Conservation (phyloP, 192 early-diverging fungal species). For the Entrophospora sp. region DNA sequence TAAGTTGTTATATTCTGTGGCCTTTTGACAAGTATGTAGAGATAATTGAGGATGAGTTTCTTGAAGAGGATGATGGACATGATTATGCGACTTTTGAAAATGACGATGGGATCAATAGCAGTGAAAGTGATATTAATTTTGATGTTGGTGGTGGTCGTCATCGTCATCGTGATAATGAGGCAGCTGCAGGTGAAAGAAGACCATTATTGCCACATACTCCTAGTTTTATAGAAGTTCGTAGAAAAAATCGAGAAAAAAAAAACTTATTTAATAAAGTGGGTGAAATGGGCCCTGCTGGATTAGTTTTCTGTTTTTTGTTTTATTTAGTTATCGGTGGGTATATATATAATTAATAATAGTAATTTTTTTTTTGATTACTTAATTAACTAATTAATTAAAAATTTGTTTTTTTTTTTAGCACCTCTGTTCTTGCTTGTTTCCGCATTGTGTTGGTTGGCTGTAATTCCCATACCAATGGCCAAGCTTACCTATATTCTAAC, state of each 20-base stretch:
- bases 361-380: not conserved
- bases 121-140: not conserved
- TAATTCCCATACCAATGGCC: conserved; percentile 92
- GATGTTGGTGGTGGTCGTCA: conserved; percentile 10
- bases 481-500: conserved; percentile 77
- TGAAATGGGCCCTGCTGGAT: conserved; percentile 34
- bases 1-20: conserved; percentile 86
- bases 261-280: conserved; percentile 18
- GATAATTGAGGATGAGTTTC: conserved; percentile 22
- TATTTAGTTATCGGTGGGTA: conserved; percentile 38
- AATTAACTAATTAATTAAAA: conserved; percentile 7
- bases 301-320: conserved; percentile 40
- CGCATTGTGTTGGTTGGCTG: conserved; percentile 72
- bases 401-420: conserved; percentile 37
- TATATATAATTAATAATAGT: not conserved
- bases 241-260: conserved; percentile 20
- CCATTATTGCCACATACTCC: conserved; percentile 28
- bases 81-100: not conserved
- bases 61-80: not conserved
- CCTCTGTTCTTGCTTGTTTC: conserved; percentile 74
- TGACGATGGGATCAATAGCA: conserved; percentile 21
- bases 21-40: conserved; percentile 95
- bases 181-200: no score
- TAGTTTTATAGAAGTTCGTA: conserved; percentile 2
- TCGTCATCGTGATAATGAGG: conserved; percentile 16